Conservation (phyloP, 768 basidiomycete genomes). For the Pseudohyphozyma bogoriensis region DNA sequence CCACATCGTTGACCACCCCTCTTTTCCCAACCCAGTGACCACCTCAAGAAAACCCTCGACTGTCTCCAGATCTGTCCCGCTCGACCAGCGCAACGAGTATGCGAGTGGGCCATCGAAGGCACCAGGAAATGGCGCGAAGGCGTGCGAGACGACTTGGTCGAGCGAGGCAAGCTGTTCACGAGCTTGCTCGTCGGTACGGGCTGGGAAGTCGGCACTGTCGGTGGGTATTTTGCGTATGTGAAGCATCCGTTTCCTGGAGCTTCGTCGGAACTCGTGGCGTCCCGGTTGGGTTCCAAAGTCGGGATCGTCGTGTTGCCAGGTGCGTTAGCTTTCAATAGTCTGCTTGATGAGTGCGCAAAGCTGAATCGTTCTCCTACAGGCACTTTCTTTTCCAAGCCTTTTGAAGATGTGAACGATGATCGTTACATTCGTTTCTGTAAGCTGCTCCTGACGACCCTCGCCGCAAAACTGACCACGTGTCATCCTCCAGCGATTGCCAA, state of each 20-base stretch:
- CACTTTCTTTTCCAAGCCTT: slow-evolving; percentile 18
- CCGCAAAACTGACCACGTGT: background rate
- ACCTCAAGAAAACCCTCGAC: slow-evolving; percentile 57
- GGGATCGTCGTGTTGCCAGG: slow-evolving; percentile 59
- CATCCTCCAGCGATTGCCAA: slow-evolving; percentile 22
- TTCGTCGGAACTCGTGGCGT: slow-evolving; percentile 49
- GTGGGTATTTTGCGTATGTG: slow-evolving; percentile 73
- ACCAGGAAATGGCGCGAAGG: slow-evolving; percentile 49
- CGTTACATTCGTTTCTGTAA: slow-evolving; percentile 24
- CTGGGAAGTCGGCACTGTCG: slow-evolving; percentile 58
- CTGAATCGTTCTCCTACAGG: no score
- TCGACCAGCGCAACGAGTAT: slow-evolving; percentile 58
- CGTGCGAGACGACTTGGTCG: slow-evolving; percentile 46
- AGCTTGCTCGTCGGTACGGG: slow-evolving; percentile 43
- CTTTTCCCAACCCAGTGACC: no score
- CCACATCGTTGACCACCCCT: no score
- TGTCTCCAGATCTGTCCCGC: slow-evolving; percentile 67
- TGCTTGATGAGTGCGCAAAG: background rate
- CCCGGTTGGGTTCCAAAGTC: slow-evolving; percentile 50
- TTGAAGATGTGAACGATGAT: slow-evolving; percentile 11
- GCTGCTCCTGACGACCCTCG: background rate
- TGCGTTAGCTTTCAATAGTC: slow-evolving; percentile 14
- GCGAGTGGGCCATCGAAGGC: slow-evolving; percentile 47
- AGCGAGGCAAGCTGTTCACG: slow-evolving; percentile 53
- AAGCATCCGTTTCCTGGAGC: slow-evolving; percentile 50